Conservation (phyloP, 805 yeast species). For the Candida ortonii region DNA sequence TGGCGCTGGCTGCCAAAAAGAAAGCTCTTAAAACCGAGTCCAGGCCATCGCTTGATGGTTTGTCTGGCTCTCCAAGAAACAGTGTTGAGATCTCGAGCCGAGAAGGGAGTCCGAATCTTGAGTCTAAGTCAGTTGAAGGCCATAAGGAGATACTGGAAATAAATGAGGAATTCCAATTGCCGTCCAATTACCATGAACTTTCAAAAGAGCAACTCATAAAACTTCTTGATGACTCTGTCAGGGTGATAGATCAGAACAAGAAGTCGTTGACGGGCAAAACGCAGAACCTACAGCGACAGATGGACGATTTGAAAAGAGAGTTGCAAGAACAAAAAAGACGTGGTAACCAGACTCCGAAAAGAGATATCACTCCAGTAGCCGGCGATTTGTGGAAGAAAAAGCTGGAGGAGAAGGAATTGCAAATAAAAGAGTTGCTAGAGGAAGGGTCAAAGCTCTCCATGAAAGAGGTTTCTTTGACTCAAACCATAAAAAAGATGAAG, state of each 20-base stretch:
- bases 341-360: conserved; percentile 9
- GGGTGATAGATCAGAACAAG: conserved; percentile 6
- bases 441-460: conserved; percentile 75
- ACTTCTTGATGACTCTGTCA: conserved; percentile 10
- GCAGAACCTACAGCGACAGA: conserved; percentile 20
- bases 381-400: conserved; percentile 29
- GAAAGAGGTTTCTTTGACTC: conserved; percentile 67
- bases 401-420: conserved; percentile 51
- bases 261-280: conserved; percentile 3
- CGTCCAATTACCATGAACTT: conserved; percentile 14
- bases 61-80: conserved; percentile 3
- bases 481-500: conserved; percentile 61
- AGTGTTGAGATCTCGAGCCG: conserved; percentile 8
- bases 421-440: conserved; percentile 60
- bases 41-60: not conserved
- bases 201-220: conserved; percentile 13
- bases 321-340: conserved; percentile 10
- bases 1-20: conserved; percentile 71
- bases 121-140: not conserved
- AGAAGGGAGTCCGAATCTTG: conserved; percentile 1
- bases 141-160: not conserved
- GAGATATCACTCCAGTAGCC: conserved; percentile 7
- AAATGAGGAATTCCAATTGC: conserved; percentile 10
- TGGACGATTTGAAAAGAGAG: conserved; percentile 29
- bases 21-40: conserved; percentile 20